These are phyloP conservation scores for Oryza coarctata DNA, from an alignment of 176 grass and related monocot genomes.

Conservation along the genomic window DNA sequence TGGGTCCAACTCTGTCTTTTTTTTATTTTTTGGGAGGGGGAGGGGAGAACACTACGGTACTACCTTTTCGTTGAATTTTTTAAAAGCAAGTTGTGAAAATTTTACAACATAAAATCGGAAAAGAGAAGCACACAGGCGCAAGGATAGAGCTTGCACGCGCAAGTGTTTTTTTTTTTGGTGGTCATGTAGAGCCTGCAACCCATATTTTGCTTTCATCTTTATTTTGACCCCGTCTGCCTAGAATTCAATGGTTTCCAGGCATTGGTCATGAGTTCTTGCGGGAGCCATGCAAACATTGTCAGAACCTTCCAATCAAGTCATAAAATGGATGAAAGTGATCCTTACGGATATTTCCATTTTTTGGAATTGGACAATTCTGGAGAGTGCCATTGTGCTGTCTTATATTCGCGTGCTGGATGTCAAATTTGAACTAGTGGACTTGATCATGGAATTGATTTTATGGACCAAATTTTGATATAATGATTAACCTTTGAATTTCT, in stretches of 20 bases:
- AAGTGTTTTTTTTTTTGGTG: not conserved
- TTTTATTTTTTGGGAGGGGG: not conserved
- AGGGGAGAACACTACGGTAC: not conserved
- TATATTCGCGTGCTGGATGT: not conserved
- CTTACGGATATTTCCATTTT: not conserved
- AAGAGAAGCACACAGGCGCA: not conserved
- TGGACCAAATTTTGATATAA: not conserved
- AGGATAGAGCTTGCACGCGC: too few species aligned
- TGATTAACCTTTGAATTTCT: not conserved
- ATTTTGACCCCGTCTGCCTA: not conserved
- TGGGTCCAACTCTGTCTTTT: not conserved
- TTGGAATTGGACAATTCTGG: not conserved
- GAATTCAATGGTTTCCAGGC: not conserved
- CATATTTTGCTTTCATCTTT: not conserved
- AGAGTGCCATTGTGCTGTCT: not conserved
- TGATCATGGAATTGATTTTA: not conserved
- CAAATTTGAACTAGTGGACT: not conserved
- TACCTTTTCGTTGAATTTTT: not conserved
- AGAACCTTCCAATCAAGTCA: too few species aligned
- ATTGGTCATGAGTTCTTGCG: not conserved
- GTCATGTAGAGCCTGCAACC: not conserved
- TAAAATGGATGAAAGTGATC: not conserved
- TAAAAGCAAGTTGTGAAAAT: not conserved
- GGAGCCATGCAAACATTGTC: not conserved
- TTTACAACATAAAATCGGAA: not conserved